Evolutionary conservation across 305 asterid species (phyloP).

Genomic region (Andrographis paniculata): DNA sequence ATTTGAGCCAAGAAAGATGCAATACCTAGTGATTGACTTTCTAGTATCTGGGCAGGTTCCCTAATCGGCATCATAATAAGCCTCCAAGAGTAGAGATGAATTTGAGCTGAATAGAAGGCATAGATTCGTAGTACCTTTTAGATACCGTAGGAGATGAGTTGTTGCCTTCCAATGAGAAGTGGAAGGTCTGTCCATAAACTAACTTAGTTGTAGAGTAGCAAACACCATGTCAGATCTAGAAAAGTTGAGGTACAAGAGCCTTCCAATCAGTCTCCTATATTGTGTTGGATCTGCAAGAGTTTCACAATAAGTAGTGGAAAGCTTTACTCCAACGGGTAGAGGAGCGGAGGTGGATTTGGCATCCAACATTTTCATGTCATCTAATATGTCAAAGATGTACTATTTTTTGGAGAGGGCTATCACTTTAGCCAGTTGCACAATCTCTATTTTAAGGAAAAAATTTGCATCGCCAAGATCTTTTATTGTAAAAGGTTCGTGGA

Average conservation of each 20-base stretch:
- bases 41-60: not conserved
- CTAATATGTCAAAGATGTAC: not conserved
- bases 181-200: not conserved
- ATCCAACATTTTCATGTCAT: not conserved
- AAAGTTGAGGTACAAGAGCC: not conserved
- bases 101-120: too few relatives aligned
- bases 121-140: not conserved
- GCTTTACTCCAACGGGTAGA: not conserved
- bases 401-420: not conserved
- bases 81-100: not conserved
- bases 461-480: constrained; percentile 1
- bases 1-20: not conserved
- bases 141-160: not conserved
- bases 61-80: constrained; percentile 5
- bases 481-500: not conserved
- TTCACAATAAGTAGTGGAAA: not conserved
- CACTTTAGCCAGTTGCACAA: not conserved
- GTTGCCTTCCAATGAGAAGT: not conserved
- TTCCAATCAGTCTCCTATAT: constrained; percentile 2
- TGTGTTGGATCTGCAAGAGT: not conserved
- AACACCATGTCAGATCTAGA: not conserved
- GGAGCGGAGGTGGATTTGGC: not conserved
- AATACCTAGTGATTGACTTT: not conserved
- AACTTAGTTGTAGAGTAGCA: not conserved
- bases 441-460: not conserved